phyloP scores from a whole-genome alignment of 305 asterid species.

The Solanum aculeatissimum region DNA sequence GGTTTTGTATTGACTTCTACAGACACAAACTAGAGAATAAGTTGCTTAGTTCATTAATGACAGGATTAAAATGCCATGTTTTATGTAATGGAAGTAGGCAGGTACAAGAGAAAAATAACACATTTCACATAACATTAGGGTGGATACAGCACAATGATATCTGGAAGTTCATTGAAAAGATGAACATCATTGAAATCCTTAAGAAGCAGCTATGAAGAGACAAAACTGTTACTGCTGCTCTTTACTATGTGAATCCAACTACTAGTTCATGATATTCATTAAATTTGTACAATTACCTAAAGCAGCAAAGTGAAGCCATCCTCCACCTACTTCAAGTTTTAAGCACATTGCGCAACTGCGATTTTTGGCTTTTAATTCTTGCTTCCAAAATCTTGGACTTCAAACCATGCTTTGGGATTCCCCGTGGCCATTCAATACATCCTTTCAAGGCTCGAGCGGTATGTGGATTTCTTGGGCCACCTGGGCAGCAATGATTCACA shows the following conservation, averaged over 20 bases:
- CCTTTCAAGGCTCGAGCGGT: constrained; percentile 48
- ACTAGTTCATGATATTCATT: neutral
- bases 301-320: neutral
- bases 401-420: constrained; percentile 13
- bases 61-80: neutral
- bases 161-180: neutral
- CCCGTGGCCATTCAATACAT: constrained; percentile 46
- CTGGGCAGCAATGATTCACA: constrained; percentile 6
- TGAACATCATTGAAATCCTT: neutral
- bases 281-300: neutral
- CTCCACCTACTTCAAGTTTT: constrained; percentile 14
- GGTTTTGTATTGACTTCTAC: neutral
- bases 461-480: constrained; percentile 32
- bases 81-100: neutral
- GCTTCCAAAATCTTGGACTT: constrained; percentile 25
- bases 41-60: neutral
- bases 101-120: neutral
- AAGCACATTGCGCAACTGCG: constrained; percentile 17
- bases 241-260: neutral
- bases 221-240: neutral
- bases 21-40: neutral
- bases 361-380: constrained; percentile 29
- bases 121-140: neutral
- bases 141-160: neutral
- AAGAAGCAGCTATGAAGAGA: neutral